Evolutionary conservation across 2,329 filamentous ascomycete species (phyloP).

Genomic region (Hyphodiscus sp.): DNA sequence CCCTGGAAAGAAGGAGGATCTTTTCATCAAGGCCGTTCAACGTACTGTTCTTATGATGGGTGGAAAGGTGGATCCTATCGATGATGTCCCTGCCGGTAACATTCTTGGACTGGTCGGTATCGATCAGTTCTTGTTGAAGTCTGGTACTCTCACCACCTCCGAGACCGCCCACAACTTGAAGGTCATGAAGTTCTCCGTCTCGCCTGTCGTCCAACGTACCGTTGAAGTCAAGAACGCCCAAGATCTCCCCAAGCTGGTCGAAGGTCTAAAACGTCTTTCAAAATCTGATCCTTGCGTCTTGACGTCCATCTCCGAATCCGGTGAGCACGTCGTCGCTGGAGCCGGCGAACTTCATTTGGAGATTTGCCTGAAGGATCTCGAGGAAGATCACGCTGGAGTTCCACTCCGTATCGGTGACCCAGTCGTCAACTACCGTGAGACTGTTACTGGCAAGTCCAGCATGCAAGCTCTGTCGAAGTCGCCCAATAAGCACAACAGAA

Average conservation of each 20-base stretch:
- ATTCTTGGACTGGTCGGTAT: conserved; percentile 99
- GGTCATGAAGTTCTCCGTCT: conserved; percentile 99
- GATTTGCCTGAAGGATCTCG: conserved; percentile 99
- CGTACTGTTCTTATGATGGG: conserved; percentile 99
- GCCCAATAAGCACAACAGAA: conserved; percentile 99
- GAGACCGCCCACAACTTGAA: conserved; percentile 99
- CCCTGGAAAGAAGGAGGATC: conserved; percentile 96
- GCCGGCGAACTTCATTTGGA: conserved; percentile 99
- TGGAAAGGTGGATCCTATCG: conserved; percentile 96
- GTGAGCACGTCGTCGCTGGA: conserved; percentile 98
- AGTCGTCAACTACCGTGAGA: conserved; percentile 98
- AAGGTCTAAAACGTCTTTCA: conserved; percentile 99
- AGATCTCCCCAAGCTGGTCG: conserved; percentile 98
- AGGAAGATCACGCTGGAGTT: conserved; percentile 98
- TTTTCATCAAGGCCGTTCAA: conserved; percentile 99
- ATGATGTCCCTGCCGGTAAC: conserved; percentile 99
- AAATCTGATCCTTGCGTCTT: conserved; percentile 99
- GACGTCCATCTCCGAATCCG: conserved; percentile 80
- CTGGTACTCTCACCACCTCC: conserved; percentile 95
- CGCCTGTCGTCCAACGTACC: conserved; percentile 95
- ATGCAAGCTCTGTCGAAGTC: conserved; percentile 99
- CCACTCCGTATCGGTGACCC: conserved; percentile 97
- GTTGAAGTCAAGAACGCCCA: conserved; percentile 99
- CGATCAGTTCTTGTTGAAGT: conserved; percentile 99
- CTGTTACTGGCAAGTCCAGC: conserved; percentile 74